Evolutionary conservation across 139 green algal genomes (phyloP).

Genomic region (Gonium pectorale): DNA sequence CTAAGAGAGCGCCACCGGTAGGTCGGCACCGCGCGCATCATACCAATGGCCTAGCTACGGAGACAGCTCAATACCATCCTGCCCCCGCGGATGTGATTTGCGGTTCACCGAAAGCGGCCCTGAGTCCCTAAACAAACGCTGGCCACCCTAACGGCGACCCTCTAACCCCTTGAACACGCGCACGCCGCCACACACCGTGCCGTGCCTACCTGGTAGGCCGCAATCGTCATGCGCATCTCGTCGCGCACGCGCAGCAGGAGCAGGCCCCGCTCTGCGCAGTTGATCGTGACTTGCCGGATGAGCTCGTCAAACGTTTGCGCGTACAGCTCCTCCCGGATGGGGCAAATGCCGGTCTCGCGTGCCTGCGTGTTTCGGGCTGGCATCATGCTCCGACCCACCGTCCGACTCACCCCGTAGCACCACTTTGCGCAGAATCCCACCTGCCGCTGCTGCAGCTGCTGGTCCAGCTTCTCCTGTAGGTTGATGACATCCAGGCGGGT

Average conservation of each 20-base stretch:
- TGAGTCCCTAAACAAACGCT: too few relatives aligned
- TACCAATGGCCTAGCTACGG: too few relatives aligned
- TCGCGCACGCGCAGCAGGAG: conserved; percentile 87
- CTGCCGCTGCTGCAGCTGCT: conserved; percentile 88
- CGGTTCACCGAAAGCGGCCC: too few relatives aligned
- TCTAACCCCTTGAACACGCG: too few relatives aligned
- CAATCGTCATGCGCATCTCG: conserved; percentile 89
- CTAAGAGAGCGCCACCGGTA: too few relatives aligned
- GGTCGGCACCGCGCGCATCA: too few relatives aligned
- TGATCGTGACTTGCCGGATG: conserved; percentile 87
- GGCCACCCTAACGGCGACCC: too few relatives aligned
- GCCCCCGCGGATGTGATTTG: too few relatives aligned
- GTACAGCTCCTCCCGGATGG: conserved; percentile 92
- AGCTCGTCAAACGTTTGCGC: conserved; percentile 88
- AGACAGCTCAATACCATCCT: too few relatives aligned
- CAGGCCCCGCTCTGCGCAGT: conserved; percentile 88
- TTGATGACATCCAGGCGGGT: conserved; percentile 90
- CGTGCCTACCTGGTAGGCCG: conserved; percentile 85
- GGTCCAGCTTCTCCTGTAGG: conserved; percentile 89
- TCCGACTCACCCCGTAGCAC: background rate
- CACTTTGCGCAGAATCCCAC: conserved; percentile 31
- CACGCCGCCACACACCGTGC: too few relatives aligned
- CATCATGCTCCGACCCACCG: too few relatives aligned
- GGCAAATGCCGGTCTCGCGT: conserved; percentile 90
- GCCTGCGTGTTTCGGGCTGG: conserved; percentile 73